Evolutionary conservation across 371 early-diverging fungal species (phyloP), one percentile per base, ranked within the genome.

Genomic region (Haplosporangium sp.): DNA sequence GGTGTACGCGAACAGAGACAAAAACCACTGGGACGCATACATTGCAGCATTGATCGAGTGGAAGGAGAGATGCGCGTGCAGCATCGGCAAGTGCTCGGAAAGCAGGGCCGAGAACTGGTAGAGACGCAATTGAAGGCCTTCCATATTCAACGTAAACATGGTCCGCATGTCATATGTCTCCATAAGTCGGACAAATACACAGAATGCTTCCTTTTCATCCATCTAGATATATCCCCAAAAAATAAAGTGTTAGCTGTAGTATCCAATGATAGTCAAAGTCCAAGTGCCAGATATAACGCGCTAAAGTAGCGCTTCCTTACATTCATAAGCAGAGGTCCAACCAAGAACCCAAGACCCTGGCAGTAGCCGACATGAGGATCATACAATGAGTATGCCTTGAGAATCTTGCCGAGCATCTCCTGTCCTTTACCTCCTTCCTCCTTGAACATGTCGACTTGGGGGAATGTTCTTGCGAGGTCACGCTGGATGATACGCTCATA

Each of bases 311-410:
- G 29, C 29, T 29, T 29, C 4, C 85, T 81, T 88, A 93, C 93
- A 83, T 96, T 95, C 84, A 96, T 87, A 53, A 98, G 84, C 64
- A 98, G 69, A n/a, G 96, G 94, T 5, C 96, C 98, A 2, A 94
- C 96, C 41, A 98, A 79, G 77, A 97, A 97, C 10, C 96, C 92
- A n/a, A 98, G 84, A 20, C 98, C 98, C 86, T 98, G 98, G 83
- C 98, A 98, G 81, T 98, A 95, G 5, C 99, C 99, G 16, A 98
- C 94, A 63, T 95, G 91, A 1, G 91, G 73, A 83, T 98, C 98
- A 66, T 95, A 97, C 42, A 96, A 69, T 50, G 94, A 91, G 66
- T 98, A 98, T 6, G 97, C 96, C 64, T 94, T 95, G 57, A 97
- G 83, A 12, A 98, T 89, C 62, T 92, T 89, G 71, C 89, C 92